These are phyloP conservation scores for Fusarium multiceps DNA, from an alignment of 2,329 filamentous ascomycete species.

Conservation along the genomic window DNA sequence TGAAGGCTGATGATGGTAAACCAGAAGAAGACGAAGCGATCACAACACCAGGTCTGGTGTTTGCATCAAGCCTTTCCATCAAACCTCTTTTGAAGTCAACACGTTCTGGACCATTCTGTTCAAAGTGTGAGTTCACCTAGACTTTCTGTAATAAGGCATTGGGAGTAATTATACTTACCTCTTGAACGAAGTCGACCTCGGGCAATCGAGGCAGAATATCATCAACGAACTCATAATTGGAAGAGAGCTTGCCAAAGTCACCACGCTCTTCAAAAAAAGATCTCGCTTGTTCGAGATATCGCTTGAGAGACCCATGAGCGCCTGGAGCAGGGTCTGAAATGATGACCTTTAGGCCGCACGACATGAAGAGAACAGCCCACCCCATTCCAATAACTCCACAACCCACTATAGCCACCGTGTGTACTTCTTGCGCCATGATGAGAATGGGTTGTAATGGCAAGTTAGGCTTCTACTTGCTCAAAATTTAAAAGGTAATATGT, in stretches of 20 bases:
- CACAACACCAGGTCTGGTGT: background rate
- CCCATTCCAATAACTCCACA: constrained; percentile 1
- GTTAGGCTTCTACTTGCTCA: background rate
- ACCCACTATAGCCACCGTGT: background rate
- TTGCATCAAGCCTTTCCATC: background rate
- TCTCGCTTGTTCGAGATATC: background rate
- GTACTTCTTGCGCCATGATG: background rate
- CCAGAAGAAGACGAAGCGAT: constrained; percentile 1
- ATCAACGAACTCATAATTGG: background rate
- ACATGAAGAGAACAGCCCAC: background rate
- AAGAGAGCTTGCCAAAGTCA: background rate
- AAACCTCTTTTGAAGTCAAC: background rate
- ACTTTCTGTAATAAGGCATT: too few relatives aligned
- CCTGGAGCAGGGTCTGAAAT: background rate
- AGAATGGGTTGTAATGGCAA: background rate
- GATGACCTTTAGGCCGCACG: background rate
- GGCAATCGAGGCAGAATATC: background rate
- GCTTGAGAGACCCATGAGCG: background rate
- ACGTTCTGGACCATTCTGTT: background rate
- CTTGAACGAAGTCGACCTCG: background rate
- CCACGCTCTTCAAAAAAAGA: background rate
- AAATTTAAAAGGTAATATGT: background rate
- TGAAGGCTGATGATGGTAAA: background rate
- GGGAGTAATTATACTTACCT: background rate
- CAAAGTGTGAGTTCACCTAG: too few relatives aligned